Percentiles rank a stretch among this genome's conserved stretches.
Evolutionary conservation across 441 rosid genomes (phyloP).

Genomic region (Erysimum cheiri): DNA sequence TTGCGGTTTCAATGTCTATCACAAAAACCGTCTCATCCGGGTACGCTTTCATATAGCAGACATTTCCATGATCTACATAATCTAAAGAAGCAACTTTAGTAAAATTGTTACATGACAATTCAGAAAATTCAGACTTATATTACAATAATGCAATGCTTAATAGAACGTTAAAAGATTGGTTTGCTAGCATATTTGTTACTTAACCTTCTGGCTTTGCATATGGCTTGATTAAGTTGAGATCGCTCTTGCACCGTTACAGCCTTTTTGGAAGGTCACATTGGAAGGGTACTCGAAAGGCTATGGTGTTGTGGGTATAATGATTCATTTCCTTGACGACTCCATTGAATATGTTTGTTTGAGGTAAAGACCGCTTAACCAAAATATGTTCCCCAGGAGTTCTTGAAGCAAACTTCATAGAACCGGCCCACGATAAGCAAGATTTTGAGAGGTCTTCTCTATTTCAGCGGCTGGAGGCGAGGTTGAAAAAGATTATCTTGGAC

Average conservation of each 20-base stretch:
- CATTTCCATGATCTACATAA: conserved; percentile 6
- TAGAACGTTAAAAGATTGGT: conserved; percentile 1
- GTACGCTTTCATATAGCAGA: conserved; percentile 48
- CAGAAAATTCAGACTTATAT: conserved; percentile 2
- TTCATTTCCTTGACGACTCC: conserved; percentile 27
- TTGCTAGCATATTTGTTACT: conserved; percentile 9
- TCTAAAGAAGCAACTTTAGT: conserved; percentile 26
- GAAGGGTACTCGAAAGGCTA: conserved; percentile 61
- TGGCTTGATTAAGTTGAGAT: conserved; percentile 12
- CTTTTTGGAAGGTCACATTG: conserved; percentile 80
- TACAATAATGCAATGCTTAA: not conserved
- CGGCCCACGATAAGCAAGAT: conserved; percentile 98
- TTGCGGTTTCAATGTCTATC: conserved; percentile 84
- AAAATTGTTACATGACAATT: not conserved
- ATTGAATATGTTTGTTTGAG: conserved; percentile 24
- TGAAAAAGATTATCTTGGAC: conserved; percentile 64
- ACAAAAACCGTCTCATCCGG: conserved; percentile 89
- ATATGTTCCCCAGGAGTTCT: conserved; percentile 70
- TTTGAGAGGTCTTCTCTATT: conserved; percentile 91
- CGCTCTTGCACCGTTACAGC: conserved; percentile 56
- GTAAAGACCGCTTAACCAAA: conserved; percentile 13
- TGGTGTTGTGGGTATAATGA: conserved; percentile 78
- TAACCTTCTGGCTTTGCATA: conserved; percentile 18
- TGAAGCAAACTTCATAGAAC: conserved; percentile 96
- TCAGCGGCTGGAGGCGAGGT: conserved; percentile 71